Base-by-base conservation (phyloP, 805 yeast species). In the Limtongozyma cylindracea region DNA sequence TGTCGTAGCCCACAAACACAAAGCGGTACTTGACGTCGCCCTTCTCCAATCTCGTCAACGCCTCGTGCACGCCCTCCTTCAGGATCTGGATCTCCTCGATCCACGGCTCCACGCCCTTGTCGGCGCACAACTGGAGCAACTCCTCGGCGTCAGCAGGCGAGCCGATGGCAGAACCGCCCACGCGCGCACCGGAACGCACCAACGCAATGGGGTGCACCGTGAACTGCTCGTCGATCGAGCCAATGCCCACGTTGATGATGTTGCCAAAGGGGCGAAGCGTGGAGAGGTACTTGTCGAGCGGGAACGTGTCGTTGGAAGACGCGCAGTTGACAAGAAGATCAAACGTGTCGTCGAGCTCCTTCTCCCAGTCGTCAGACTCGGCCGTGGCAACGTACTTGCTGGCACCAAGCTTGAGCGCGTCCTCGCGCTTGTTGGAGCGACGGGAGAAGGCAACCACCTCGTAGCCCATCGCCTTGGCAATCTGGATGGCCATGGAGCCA, bases 211-310 rank as follows among this genome's bases (percentile, higher is more conserved):
- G 69, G 21, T 51, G 41, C 19, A 62, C 53, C 16, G 45, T 37
- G 25, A 54, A 48, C 20, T 45, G 41, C 15, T 57, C 51, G 21
- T 49, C 56, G 10, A 24, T 27, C 14, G 45, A 43, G 24, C 84
- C 77, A 34, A 69, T 49, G 25, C 84, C 84, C 25, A 66, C 78
- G 17, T 69, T 50, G 24, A 67, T 53, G 37, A 67, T 57, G 23
- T 50, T 48, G 24, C 69, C 68, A 34, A 58, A 58, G 19, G 67
- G 62, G 35, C 53, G 63, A 39, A 74, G 49, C 14, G 54, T 39
- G 15, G 23, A 41, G 27, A 68, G 37, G 38, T 62, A 60, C 12
- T 47, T 35, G 29, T 49, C 46, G 24, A 68, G 36, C 27, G 56
- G 61, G 32, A 65, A 47, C 21, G 52, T 54, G 10, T 47, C 45